phyloP scores from a whole-genome alignment of 805 yeast species.

The Barnettozyma siamensis region DNA sequence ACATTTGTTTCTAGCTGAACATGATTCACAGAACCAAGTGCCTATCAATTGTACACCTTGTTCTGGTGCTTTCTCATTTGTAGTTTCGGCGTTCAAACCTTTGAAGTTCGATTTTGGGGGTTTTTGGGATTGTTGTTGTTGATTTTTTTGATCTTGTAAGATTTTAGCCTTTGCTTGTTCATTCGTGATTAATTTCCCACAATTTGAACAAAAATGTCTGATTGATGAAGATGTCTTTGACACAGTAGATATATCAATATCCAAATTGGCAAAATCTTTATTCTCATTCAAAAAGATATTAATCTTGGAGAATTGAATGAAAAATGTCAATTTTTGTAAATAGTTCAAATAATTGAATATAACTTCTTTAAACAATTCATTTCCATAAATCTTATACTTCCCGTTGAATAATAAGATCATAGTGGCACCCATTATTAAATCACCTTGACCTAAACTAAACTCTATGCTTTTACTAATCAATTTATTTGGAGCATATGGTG shows the following conservation, averaged over 20 bases:
- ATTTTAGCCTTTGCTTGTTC: slow-evolving; percentile 43
- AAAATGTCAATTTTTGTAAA: slow-evolving; percentile 43
- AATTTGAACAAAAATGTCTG: slow-evolving; percentile 55
- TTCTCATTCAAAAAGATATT: slow-evolving; percentile 36
- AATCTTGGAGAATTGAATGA: slow-evolving; percentile 53
- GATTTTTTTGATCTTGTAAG: slow-evolving; percentile 12
- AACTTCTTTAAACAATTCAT: slow-evolving; percentile 45
- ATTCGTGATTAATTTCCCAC: slow-evolving; percentile 54
- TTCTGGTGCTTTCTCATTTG: too few species aligned
- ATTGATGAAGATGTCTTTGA: slow-evolving; percentile 31
- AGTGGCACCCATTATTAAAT: slow-evolving; percentile 53
- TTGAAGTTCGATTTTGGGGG: too few species aligned
- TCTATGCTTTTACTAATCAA: slow-evolving; percentile 47
- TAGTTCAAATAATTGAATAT: slow-evolving; percentile 48
- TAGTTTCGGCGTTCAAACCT: too few species aligned
- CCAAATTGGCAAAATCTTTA: slow-evolving; percentile 16
- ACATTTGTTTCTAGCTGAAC: slow-evolving; percentile 48
- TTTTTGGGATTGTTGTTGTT: slow-evolving; percentile 11
- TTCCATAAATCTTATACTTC: slow-evolving; percentile 28
- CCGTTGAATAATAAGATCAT: slow-evolving; percentile 49
- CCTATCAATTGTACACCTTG: slow-evolving; percentile 40
- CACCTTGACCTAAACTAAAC: slow-evolving; percentile 58
- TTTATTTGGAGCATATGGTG: slow-evolving; percentile 56
- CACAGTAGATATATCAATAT: slow-evolving; percentile 6
- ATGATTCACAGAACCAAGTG: slow-evolving; percentile 80